phyloP scores from a whole-genome alignment of 306 rosid genomes.

The Carpinus viminea region DNA sequence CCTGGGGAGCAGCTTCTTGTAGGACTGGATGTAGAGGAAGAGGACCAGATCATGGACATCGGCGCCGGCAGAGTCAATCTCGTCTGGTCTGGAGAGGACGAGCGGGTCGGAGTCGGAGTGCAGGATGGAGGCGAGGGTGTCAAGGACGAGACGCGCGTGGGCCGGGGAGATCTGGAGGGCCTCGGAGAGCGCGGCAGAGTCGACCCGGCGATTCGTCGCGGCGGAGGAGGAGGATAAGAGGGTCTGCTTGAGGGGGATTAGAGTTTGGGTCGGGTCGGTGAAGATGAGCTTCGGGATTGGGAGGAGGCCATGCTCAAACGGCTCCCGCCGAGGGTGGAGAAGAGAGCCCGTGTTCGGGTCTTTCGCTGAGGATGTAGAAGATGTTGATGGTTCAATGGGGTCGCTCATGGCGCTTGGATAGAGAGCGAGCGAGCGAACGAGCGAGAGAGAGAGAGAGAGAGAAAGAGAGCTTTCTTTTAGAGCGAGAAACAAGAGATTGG shows the following conservation, averaged over 20 bases:
- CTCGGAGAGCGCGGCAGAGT: slow-evolving; percentile 62
- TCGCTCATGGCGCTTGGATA: slow-evolving; percentile 65
- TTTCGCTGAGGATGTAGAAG: slow-evolving; percentile 33
- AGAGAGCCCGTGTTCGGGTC: slow-evolving; percentile 46
- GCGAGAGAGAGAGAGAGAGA: slow-evolving; percentile 3
- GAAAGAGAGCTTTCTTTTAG: background rate
- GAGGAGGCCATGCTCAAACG: slow-evolving; percentile 85
- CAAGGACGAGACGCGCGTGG: slow-evolving; percentile 79
- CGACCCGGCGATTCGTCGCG: slow-evolving; percentile 43
- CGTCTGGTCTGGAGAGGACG: slow-evolving; percentile 42
- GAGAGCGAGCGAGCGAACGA: slow-evolving; percentile 16
- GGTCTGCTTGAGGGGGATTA: slow-evolving; percentile 37
- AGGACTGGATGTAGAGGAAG: slow-evolving; percentile 91
- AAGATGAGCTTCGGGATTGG: slow-evolving; percentile 81
- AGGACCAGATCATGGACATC: slow-evolving; percentile 84
- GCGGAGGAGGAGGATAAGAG: slow-evolving; percentile 18
- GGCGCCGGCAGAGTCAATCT: slow-evolving; percentile 55
- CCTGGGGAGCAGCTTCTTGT: slow-evolving; percentile 83
- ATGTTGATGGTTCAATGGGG: slow-evolving; percentile 55
- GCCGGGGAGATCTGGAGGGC: slow-evolving; percentile 80
- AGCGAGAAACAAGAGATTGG: slow-evolving; percentile 10
- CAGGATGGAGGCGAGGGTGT: slow-evolving; percentile 71
- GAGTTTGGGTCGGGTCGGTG: slow-evolving; percentile 92
- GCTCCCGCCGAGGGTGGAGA: slow-evolving; percentile 84
- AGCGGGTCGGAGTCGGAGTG: slow-evolving; percentile 75